Base-by-base conservation (phyloP, 2,329 filamentous ascomycete genomes). In the Monosporascus sp. region DNA sequence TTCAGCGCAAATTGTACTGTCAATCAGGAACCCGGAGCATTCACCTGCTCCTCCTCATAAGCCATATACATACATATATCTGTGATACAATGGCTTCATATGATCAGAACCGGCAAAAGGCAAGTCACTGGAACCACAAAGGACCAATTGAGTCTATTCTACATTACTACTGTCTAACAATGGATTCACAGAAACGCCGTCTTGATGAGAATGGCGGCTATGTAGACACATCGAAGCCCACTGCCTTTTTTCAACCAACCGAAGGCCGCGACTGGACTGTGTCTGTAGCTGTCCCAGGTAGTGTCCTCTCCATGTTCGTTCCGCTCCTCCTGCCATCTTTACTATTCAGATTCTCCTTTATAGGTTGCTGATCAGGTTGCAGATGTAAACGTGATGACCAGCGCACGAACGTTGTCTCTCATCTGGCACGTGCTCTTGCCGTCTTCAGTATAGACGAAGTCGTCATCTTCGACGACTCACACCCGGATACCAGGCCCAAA, bases 371-470 rank as follows among this genome's bases (percentile, higher is more conserved):
- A 59, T 45, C 7, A 19, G 3, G 19, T 40, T 26, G 48, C 61
- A 91, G 88, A 66, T 84, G 86, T 38, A 77, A 83, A 54, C 88
- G 86, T 9, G 83, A 86, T 58, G 90, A 95, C 56, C 85, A 90
- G 66, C 87, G 90, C 66, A 90, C 87, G 37, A 79, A 81, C 48
- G 77, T 88, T 48, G 87, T 86, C 1, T 88, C 85, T 7, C 85
- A 87, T 59, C 85, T 96, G 51, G 90, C 90, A 6, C 88, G 91
- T 51, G 89, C 90, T 36, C 80, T 91, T 50, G 87, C 89, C 56
- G 86, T 95, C 58, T 95, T 94, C 72, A 87, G 83, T 64, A 81
- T 96, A 60, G 91, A 96, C 67, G 91, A 96, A 72, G 79, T 95
- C 31, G 79, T 96, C 49, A 75, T 96, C 52, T 96, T 88, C 69